Base-by-base conservation (phyloP, 257 asterid genomes). In the Cordia subcordata region DNA sequence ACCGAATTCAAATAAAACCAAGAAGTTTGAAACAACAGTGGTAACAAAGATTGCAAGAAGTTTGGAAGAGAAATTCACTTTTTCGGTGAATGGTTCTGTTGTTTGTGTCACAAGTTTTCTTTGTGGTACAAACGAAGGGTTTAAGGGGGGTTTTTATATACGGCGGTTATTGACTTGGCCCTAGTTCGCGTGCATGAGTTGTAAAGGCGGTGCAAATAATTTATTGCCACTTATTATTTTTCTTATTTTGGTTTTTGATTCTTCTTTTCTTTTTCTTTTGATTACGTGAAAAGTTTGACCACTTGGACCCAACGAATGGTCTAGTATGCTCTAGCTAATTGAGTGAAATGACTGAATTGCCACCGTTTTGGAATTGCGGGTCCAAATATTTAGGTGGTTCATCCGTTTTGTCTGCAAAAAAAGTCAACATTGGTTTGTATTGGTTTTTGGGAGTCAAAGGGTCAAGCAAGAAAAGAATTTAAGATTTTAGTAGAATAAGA, bases 31-130 rank as follows among this genome's bases (percentile, higher is more conserved):
- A 16, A 23, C 39, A 49, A 21, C 52, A 47, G 16, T 22, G 10
- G 4, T 5, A 49, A 1, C 19, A 38, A 23, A 61, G 32, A 40
- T 50, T 49, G 32, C 74, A 23, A 68, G 60, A 78, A 75, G 42
- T 53, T 80, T 68, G 73, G 72, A 67, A 72, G 65, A 67, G 18
- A 58, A 71, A 65, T 52, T 76, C n/a, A n/a, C n/a, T n/a, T n/a
- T n/a, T n/a, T 54, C 5, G 20, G 32, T 32, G 8, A 55, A 23
- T 8, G 6, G 0, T 32, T 53, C 6, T 61, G 27, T 38, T 58
- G 3, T 21, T n/a, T 8, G 15, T 22, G 8, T 22, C 38, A 22
- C n/a, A 11, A 20, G 15, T 53, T 47, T 20, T 68, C n/a, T 20
- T 58, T 55, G 15, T 35, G 15, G 10, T 1, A 58, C 13, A 4